Evolutionary conservation across 2,329 filamentous ascomycete species (phyloP).

Genomic region (Myriosclerotinia scirpicola): DNA sequence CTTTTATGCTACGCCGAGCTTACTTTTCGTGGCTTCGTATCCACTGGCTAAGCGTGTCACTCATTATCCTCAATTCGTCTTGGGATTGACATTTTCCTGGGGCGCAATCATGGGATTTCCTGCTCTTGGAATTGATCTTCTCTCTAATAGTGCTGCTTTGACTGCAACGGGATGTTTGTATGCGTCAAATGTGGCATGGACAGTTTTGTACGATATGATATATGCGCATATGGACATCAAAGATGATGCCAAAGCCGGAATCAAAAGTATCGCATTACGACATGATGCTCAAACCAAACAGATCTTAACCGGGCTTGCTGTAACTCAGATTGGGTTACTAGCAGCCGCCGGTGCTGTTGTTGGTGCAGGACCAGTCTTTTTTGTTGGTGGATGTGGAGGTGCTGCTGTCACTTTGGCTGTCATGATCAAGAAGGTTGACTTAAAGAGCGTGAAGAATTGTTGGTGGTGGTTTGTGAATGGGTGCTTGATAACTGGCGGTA

Average conservation of each 20-base stretch:
- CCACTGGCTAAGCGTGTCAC: conserved; percentile 84
- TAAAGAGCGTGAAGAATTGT: conserved; percentile 65
- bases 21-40: conserved; percentile 72
- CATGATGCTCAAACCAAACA: conserved; percentile 76
- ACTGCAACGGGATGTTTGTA: conserved; percentile 70
- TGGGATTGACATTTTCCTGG: conserved; percentile 86
- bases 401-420: conserved; percentile 58
- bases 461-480: conserved; percentile 79
- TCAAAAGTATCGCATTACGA: conserved; percentile 82
- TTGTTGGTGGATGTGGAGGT: conserved; percentile 65
- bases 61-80: conserved; percentile 80
- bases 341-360: conserved; percentile 66
- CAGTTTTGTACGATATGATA: conserved; percentile 86
- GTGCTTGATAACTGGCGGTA: conserved; percentile 66
- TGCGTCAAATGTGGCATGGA: conserved; percentile 80
- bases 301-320: conserved; percentile 69
- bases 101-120: conserved; percentile 87
- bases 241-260: conserved; percentile 81
- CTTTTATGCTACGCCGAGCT: conserved; percentile 73
- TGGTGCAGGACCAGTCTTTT: conserved; percentile 69
- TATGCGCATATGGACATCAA: conserved; percentile 91
- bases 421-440: conserved; percentile 67
- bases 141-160: conserved; percentile 61
- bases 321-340: conserved; percentile 67
- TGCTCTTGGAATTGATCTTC: conserved; percentile 74